Conservation (phyloP, 306 rosid species). For the Cucurbita pepo region DNA sequence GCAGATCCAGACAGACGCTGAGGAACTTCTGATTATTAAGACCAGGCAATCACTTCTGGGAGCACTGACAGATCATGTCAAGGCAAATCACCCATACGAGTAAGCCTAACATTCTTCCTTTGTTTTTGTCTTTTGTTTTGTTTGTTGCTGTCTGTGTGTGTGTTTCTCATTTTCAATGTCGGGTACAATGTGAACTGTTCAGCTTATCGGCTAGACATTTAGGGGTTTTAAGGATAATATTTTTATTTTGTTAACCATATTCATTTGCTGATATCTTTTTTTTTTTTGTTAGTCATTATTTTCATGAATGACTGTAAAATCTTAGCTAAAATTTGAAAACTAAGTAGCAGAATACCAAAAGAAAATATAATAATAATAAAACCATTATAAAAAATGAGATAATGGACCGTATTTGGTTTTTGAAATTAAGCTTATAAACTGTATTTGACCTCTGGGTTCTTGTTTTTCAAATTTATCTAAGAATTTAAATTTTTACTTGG, state of each 20-base stretch:
- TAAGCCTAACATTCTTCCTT: conserved; percentile 20
- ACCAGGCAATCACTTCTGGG: conserved; percentile 85
- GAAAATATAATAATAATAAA: neutral
- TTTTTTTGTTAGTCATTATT: neutral
- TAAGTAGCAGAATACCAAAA: neutral
- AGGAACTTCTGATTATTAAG: conserved; percentile 81
- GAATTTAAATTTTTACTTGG: too few relatives aligned
- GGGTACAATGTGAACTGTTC: neutral
- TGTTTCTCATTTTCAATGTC: neutral
- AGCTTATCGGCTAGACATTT: neutral
- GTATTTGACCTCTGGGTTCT: too few relatives aligned
- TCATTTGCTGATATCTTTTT: neutral
- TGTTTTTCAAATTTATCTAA: too few relatives aligned
- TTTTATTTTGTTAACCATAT: neutral
- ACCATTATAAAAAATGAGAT: too few relatives aligned
- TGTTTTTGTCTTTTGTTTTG: neutral
- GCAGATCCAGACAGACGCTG: conserved; percentile 70
- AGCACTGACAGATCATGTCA: conserved; percentile 66
- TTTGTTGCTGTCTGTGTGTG: neutral
- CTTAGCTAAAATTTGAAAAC: neutral
- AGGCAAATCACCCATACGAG: conserved; percentile 75
- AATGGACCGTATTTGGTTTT: too few relatives aligned
- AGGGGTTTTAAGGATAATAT: neutral
- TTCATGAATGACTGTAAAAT: neutral
- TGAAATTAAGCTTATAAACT: too few relatives aligned